phyloP scores from a whole-genome alignment of 805 yeast genomes.

The Kockiozyma suomiensis region DNA sequence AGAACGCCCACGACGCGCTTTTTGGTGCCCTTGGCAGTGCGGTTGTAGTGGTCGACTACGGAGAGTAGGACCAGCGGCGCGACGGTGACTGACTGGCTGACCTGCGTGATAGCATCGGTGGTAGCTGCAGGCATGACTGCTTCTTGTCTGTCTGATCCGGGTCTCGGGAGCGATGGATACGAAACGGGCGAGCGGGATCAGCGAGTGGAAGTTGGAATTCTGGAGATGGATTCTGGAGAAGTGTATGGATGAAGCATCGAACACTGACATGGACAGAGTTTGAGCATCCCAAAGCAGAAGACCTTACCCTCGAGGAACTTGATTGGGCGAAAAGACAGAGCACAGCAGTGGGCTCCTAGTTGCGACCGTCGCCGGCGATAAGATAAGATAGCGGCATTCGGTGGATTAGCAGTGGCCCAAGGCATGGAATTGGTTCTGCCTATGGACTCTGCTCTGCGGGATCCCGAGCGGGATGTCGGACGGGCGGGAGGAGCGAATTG shows the following conservation, averaged over 20 bases:
- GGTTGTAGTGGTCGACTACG: slow-evolving; percentile 91
- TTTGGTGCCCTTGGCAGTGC: slow-evolving; percentile 71
- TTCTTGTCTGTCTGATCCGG: background rate
- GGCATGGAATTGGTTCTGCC: background rate
- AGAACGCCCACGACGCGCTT: slow-evolving; percentile 94
- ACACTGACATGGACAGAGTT: background rate
- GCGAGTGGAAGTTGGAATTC: background rate
- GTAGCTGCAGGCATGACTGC: slow-evolving; percentile 32
- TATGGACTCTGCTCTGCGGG: background rate
- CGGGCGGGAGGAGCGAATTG: slow-evolving; percentile 8
- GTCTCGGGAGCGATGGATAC: background rate
- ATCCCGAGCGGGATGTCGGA: background rate
- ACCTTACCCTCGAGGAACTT: slow-evolving; percentile 1
- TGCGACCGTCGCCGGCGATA: no score
- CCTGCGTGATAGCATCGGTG: slow-evolving; percentile 29
- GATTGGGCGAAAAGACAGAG: background rate
- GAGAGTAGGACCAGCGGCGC: slow-evolving; percentile 94
- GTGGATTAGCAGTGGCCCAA: no score
- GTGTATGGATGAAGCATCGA: slow-evolving; percentile 1
- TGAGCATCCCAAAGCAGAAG: background rate
- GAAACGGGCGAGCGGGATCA: background rate
- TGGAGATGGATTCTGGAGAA: background rate
- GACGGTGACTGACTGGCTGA: slow-evolving; percentile 63
- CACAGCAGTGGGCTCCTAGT: background rate
- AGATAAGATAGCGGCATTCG: no score